Base-by-base conservation (phyloP, 2,329 filamentous ascomycete species). In the Pestalotiopsis sp. region DNA sequence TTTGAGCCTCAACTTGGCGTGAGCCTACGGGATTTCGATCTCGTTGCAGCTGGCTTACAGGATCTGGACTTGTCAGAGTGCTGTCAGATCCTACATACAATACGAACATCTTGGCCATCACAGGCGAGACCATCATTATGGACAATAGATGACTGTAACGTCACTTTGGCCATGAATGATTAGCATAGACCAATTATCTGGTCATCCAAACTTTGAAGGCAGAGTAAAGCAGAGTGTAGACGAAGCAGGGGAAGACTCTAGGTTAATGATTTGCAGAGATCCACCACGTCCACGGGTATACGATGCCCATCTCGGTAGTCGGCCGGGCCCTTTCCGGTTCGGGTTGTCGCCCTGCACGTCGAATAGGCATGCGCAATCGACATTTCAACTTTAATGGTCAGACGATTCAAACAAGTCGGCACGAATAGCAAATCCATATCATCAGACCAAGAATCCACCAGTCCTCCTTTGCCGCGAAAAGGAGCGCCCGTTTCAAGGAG, bases 401-500 rank as follows among this genome's bases (percentile, higher is more conserved):
- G 20, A 66, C 45, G 20, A 38, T 39, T 36, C 17, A n/a, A 52
- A n/a, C 17, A n/a, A 9, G 20, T 12, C 20, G 45, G 20, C 14
- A n/a, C 9, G 45, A 52, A n/a, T 9, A 9, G 25, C 5, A 14
- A 14, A 27, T 62, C 14, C 6, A 36, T 12, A 39, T 62, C 13
- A 62, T n/a, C 14, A 49, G 20, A 23, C 14, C 31, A 36, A 12
- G 23, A 31, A 65, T 23, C 62, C 38, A 23, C 17, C 17, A 23
- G 31, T 45, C 39, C 36, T 12, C 49, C 63, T 57, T 27, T 27
- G 45, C 36, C 7, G 36, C 63, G 57, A 13, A 57, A 20, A 45
- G 25, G n/a, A 25, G 25, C 12, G 31, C 31, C 31, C 20, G 63
- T 66, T 66, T 66, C 63, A 66, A 66, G 63, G 63, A 65, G 63